Evolutionary conservation across 768 basidiomycete genomes (phyloP).

Genomic region (Psilocybe tampanensis): DNA sequence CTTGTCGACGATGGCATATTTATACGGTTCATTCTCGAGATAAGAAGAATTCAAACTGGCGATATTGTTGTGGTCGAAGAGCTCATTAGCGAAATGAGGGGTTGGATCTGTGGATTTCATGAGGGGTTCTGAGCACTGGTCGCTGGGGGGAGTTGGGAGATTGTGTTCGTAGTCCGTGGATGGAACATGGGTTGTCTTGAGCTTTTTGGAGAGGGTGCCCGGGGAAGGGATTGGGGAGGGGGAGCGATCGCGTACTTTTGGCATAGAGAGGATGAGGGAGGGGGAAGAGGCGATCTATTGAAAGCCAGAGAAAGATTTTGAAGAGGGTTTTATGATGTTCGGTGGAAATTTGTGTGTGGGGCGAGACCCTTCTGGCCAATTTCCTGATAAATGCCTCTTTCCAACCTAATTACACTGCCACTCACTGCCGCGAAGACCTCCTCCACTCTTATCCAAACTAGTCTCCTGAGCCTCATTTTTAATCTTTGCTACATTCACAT

Average conservation of each 20-base stretch:
- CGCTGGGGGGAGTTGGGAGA: conserved; percentile 14
- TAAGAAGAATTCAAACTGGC: conserved; percentile 61
- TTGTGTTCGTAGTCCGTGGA: conserved; percentile 7
- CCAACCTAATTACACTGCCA: background rate
- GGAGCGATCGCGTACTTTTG: conserved; percentile 48
- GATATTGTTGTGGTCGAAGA: conserved; percentile 62
- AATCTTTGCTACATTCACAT: no score
- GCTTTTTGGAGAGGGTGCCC: conserved; percentile 25
- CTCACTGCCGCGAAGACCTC: background rate
- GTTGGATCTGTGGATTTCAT: conserved; percentile 33
- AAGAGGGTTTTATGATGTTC: conserved; percentile 5
- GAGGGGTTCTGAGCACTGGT: conserved; percentile 18
- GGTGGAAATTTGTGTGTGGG: conserved; percentile 4
- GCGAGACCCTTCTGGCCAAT: conserved; percentile 10
- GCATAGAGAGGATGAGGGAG: conserved; percentile 10
- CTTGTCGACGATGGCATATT: conserved; percentile 77
- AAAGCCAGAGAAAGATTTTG: background rate
- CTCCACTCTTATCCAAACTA: background rate
- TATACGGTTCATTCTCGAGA: conserved; percentile 67
- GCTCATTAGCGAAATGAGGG: conserved; percentile 47
- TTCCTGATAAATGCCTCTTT: background rate
- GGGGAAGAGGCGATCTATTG: background rate
- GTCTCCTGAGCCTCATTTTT: background rate
- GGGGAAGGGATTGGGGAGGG: conserved; percentile 37
- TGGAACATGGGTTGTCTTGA: conserved; percentile 28